phyloP scores from a whole-genome alignment of 352 stramenopile species.

The Globisporangium paroecandrum region DNA sequence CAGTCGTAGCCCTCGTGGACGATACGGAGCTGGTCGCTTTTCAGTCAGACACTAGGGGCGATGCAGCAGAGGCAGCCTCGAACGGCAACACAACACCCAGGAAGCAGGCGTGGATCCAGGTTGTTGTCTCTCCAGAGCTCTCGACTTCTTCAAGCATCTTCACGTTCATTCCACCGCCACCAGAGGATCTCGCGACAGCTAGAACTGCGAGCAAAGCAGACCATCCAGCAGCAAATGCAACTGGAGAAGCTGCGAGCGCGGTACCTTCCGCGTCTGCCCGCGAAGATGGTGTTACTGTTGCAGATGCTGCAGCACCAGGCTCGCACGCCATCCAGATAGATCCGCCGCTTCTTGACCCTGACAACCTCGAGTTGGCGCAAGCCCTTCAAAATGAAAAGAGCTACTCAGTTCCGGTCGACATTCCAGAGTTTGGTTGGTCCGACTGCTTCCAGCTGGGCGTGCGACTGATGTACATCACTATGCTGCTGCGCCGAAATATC shows the following conservation, averaged over 20 bases:
- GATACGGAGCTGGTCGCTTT: conserved; percentile 28
- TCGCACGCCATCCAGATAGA: conserved; percentile 24
- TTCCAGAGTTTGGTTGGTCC: conserved; percentile 42
- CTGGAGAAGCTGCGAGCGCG: neutral
- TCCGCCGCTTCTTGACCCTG: neutral
- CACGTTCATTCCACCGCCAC: conserved; percentile 26
- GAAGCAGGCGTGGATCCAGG: conserved; percentile 49
- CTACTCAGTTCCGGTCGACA: conserved; percentile 35
- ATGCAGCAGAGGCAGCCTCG: neutral
- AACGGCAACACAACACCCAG: neutral
- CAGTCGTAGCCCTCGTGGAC: conserved; percentile 28
- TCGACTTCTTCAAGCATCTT: conserved; percentile 47
- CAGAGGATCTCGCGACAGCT: neutral
- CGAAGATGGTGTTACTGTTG: neutral
- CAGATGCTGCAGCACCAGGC: too few species aligned
- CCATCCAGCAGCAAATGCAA: neutral
- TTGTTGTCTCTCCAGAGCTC: conserved; percentile 9
- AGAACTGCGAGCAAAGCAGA: neutral
- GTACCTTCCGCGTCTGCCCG: neutral
- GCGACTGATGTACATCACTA: conserved; percentile 38
- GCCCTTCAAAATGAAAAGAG: conserved; percentile 45
- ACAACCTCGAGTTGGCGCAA: conserved; percentile 25
- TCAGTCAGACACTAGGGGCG: neutral
- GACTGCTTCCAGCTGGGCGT: conserved; percentile 49
- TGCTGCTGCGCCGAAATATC: conserved; percentile 53